A percentile compares a stretch with the other conserved stretches of the same genome.
phyloP scores from a whole-genome alignment of 2,329 filamentous ascomycete species.

The Ilyonectria sp. region DNA sequence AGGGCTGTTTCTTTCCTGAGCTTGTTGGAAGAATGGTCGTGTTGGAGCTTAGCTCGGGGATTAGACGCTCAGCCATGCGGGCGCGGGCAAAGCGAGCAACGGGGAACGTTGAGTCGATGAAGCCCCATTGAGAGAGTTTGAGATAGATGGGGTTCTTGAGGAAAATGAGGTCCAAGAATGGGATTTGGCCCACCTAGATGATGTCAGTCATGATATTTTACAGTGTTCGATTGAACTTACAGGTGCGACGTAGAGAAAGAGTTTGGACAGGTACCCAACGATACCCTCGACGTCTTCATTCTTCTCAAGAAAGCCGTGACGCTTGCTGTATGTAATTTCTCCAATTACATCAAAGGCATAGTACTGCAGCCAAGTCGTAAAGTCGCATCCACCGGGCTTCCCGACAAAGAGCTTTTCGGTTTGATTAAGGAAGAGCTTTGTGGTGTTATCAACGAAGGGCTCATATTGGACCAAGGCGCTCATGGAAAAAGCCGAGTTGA shows the following conservation, averaged over 20 bases:
- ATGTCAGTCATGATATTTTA: neutral
- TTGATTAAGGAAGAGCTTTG: constrained; percentile 77
- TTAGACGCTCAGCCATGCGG: constrained; percentile 76
- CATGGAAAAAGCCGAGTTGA: constrained; percentile 86
- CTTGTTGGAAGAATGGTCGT: constrained; percentile 52
- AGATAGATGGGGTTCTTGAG: constrained; percentile 83
- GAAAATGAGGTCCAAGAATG: constrained; percentile 77
- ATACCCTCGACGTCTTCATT: constrained; percentile 84
- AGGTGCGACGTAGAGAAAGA: constrained; percentile 81
- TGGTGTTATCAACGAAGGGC: constrained; percentile 83
- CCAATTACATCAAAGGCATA: constrained; percentile 89
- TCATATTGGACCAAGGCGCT: constrained; percentile 83
- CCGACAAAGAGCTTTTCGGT: constrained; percentile 70
- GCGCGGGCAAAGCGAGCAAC: constrained; percentile 80
- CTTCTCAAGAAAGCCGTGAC: constrained; percentile 82
- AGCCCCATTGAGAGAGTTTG: constrained; percentile 75
- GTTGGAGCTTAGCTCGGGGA: constrained; percentile 56
- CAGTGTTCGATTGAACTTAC: constrained; percentile 52
- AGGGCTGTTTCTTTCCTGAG: constrained; percentile 53
- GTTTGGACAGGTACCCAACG: constrained; percentile 72
- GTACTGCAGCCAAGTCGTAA: constrained; percentile 82
- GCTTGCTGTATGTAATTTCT: constrained; percentile 82
- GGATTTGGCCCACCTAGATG: constrained; percentile 79
- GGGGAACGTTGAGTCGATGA: constrained; percentile 79
- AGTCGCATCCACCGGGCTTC: constrained; percentile 62